Evolutionary conservation across 164 flowering plant genomes (phyloP), one percentile per base, ranked within the genome.

Genomic region (Hamamelis virginiana): DNA sequence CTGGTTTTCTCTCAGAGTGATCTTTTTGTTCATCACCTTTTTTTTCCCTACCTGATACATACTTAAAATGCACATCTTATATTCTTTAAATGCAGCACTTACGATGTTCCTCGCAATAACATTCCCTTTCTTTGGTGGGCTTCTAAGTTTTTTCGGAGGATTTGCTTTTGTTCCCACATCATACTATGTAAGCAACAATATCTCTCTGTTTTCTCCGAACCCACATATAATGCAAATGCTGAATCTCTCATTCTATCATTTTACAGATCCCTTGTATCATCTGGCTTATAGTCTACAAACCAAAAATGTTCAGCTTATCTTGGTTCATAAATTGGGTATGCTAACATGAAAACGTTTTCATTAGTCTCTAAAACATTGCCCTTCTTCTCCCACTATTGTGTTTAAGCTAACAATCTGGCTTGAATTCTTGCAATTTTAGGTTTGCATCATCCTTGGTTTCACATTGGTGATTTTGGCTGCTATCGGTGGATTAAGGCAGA

Each of bases 261-360:
- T 1, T 77, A 55, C 76, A 84, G 87, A 80, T 84, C 16, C 88
- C 83, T 19, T 82, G 87, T 81, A 69, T 82, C 21, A 82, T 84
- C 61, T 84, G 85, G 87, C 81, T 84, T 1, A 62, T 48, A 46
- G 64, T 80, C 45, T 66, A 69, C 67, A 84, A 84, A 66, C 87
- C 87, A 0, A 84, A 67, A 52, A 77, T 58, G 46, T 80, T 66
- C 67, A 65, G 88, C 74, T 33, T 71, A 18, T 78, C 86, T 14
- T 84, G 88, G 88, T 33, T 69, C 5, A 25, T 57, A n/a, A 82
- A 84, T 51, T 80, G 88, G 85, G 83, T 80, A 74, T 51, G 70
- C 44, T 64, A 41, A 5, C 3, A 12, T 44, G 41, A 33, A 33
- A 33, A 6, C 41, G 41, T 33, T 33, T 33, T 33, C 41, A 33